Evolutionary conservation across 768 basidiomycete species (phyloP), one percentile per base, ranked within the genome.

Genomic region (Phlebiopsis flavidoalba): DNA sequence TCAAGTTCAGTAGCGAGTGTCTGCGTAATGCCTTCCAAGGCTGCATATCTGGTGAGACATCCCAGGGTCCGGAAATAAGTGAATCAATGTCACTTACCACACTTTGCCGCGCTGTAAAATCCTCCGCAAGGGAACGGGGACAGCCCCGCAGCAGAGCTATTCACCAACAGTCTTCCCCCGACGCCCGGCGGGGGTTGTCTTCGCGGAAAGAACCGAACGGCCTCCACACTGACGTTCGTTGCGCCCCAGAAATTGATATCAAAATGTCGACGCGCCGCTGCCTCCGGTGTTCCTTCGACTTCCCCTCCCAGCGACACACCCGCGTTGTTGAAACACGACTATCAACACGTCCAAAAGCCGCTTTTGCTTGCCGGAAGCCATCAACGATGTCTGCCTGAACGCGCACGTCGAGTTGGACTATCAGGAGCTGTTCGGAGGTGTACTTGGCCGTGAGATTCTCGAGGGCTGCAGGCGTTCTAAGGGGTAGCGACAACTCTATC

Each of bases 301-400:
- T 79, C 77, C 17, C 67, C 68, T 17, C 74, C 54, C 31, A 74
- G 57, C 8, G 61, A 68, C 46, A 63, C 63, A 45, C 62, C 70
- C 62, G 80, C 80, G 60, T 81, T 82, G 63, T 76, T 80, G n/a
- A 62, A 77, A 73, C 5, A 81, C 79, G 53, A 80, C 67, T n/a
- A 58, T 82, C 81, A 15, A 81, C 62, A 33, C 77, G 70, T 3
- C 78, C 79, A 66, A 80, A 81, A 14, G 63, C 64, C 31, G 70
- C 66, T 45, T 73, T 61, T 0, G 74, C 73, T 49, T 63, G 60
- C 14, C 62, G 64, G 60, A 81, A 82, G 0, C 72, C 77, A 6
- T 64, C 64, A 8, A 40, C 62, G 53, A 79, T 73, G 3, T 77
- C 72, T 14, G 64, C 60, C 1, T 59, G 61, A 21, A 65, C 60